Conservation (phyloP, 2,329 filamentous ascomycete genomes). For the Erysiphe pulchra region DNA sequence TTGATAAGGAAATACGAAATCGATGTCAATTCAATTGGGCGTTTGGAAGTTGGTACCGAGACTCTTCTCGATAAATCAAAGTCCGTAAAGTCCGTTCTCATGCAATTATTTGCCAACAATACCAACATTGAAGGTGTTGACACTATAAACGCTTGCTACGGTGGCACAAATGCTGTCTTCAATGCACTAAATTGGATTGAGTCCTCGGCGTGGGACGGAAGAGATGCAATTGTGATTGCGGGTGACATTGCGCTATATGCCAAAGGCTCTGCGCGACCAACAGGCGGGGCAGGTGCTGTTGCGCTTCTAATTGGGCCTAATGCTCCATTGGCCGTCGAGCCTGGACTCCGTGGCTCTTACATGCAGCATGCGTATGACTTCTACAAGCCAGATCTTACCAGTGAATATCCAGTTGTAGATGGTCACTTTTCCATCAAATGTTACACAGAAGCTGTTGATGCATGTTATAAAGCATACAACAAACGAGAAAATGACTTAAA, state of each 20-base stretch:
- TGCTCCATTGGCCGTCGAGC: constrained; percentile 51
- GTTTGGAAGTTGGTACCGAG: constrained; percentile 67
- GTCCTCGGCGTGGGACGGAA: constrained; percentile 66
- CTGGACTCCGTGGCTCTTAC: constrained; percentile 55
- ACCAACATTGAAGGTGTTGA: constrained; percentile 66
- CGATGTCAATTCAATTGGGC: constrained; percentile 51
- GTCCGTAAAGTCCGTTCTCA: constrained; percentile 69
- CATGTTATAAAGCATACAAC: constrained; percentile 58
- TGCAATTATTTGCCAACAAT: constrained; percentile 69
- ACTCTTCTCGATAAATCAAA: constrained; percentile 76
- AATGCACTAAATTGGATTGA: constrained; percentile 70
- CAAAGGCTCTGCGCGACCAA: constrained; percentile 59
- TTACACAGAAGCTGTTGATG: constrained; percentile 59
- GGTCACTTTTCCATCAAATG: constrained; percentile 63
- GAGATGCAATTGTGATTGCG: constrained; percentile 54
- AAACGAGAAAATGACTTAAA: constrained; percentile 40
- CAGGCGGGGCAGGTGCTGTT: constrained; percentile 55
- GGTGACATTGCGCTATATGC: constrained; percentile 71
- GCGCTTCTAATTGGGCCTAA: constrained; percentile 58
- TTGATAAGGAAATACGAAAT: constrained; percentile 65
- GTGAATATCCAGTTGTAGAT: constrained; percentile 69
- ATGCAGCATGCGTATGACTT: constrained; percentile 74
- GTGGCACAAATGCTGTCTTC: constrained; percentile 63
- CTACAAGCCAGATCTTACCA: constrained; percentile 72
- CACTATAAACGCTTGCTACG: constrained; percentile 67